Evolutionary conservation across 176 grass and related monocot genomes (phyloP).

Genomic region (Tuctoria greenei): DNA sequence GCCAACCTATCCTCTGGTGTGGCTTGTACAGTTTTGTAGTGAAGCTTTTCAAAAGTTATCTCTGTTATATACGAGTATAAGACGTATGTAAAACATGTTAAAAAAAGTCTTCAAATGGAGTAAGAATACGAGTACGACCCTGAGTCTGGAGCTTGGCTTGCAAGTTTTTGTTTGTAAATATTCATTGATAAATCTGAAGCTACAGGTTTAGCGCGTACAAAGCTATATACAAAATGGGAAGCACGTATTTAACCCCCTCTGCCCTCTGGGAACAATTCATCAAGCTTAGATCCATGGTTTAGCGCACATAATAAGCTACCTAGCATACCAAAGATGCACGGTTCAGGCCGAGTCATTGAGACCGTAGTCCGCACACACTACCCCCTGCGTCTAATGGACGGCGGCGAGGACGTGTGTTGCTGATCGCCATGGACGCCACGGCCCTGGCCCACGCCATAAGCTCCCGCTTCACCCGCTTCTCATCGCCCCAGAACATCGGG

Average conservation of each 20-base stretch:
- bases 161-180: slow-evolving; percentile 25
- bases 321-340: not conserved
- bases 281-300: too few species aligned
- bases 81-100: not conserved
- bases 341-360: not conserved
- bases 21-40: slow-evolving; percentile 46
- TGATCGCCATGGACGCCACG: slow-evolving; percentile 51
- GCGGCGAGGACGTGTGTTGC: too few species aligned
- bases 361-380: not conserved
- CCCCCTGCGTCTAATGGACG: not conserved
- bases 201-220: not conserved
- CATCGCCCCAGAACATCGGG: slow-evolving; percentile 51
- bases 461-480: slow-evolving; percentile 73
- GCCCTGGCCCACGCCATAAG: slow-evolving; percentile 74
- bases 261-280: too few species aligned
- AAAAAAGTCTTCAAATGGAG: not conserved
- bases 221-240: too few species aligned
- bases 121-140: not conserved
- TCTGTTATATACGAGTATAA: not conserved
- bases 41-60: not conserved
- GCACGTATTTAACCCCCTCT: too few species aligned
- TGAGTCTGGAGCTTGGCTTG: slow-evolving; percentile 1
- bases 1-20: slow-evolving; percentile 1
- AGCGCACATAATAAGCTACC: not conserved
- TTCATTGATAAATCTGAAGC: not conserved